phyloP scores from a whole-genome alignment of 331 rosid genomes.

The Malus hybrid region DNA sequence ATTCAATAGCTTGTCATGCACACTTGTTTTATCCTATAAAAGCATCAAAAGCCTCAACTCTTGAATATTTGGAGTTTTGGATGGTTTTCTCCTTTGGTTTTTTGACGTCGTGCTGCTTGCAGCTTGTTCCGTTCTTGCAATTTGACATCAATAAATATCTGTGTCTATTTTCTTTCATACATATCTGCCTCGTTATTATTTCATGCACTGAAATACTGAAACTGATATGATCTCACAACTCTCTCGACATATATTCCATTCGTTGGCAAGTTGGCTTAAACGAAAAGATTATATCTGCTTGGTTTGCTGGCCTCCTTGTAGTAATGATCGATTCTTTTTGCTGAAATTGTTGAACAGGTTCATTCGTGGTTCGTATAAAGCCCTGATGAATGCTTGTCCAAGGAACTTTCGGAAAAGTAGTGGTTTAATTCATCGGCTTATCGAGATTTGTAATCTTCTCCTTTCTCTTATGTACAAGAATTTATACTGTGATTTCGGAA shows the following conservation, averaged over 20 bases:
- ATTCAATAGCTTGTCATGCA: neutral
- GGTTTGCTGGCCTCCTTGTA: conserved; percentile 3
- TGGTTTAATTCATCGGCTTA: conserved; percentile 12
- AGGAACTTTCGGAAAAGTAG: conserved; percentile 5
- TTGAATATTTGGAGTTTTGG: neutral
- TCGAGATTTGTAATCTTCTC: conserved; percentile 3
- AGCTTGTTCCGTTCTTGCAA: neutral
- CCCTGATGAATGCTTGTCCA: conserved; percentile 34
- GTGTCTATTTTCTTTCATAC: neutral
- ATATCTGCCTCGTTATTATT: neutral
- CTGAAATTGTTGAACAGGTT: conserved; percentile 48
- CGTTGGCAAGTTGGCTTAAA: no score
- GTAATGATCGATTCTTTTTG: neutral
- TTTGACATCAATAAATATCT: neutral
- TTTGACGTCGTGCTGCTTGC: neutral
- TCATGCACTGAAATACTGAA: neutral
- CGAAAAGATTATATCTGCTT: neutral
- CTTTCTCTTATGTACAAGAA: neutral
- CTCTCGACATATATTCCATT: neutral
- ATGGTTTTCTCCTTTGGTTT: neutral
- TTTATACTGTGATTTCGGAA: conserved; percentile 14
- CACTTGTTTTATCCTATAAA: neutral
- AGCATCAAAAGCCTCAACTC: neutral
- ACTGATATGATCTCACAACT: neutral
- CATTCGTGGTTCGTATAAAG: conserved; percentile 91